Evolutionary conservation across 2,329 filamentous ascomycete genomes (phyloP).

Genomic region (Clathrospora elynae): DNA sequence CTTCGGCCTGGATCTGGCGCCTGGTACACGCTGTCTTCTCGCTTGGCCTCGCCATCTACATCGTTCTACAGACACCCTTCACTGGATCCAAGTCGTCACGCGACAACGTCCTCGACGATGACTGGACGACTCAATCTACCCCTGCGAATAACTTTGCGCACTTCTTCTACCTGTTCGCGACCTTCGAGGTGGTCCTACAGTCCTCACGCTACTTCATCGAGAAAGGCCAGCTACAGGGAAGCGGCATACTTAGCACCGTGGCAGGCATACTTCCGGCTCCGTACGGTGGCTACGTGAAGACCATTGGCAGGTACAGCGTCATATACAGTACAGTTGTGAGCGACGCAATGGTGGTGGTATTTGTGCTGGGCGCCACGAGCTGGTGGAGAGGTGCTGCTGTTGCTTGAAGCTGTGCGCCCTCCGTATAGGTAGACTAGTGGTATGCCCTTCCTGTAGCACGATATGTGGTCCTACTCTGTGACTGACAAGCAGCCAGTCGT

Average conservation of each 20-base stretch:
- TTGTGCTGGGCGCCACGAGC: slow-evolving; percentile 68
- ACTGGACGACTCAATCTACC: slow-evolving; percentile 39
- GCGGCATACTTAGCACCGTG: slow-evolving; percentile 67
- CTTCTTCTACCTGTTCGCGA: slow-evolving; percentile 82
- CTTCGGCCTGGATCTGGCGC: slow-evolving; percentile 66
- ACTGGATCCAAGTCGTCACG: slow-evolving; percentile 68
- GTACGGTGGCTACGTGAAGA: slow-evolving; percentile 64
- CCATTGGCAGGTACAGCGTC: slow-evolving; percentile 68
- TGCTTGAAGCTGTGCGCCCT: slow-evolving; percentile 22
- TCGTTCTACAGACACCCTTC: slow-evolving; percentile 70
- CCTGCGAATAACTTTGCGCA: slow-evolving; percentile 54
- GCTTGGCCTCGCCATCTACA: slow-evolving; percentile 71
- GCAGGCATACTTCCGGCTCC: slow-evolving; percentile 69
- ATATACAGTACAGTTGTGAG: slow-evolving; percentile 73
- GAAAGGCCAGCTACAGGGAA: slow-evolving; percentile 61
- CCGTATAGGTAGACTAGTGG: slow-evolving; percentile 2
- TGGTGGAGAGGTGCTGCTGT: slow-evolving; percentile 54
- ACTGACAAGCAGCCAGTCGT: not conserved
- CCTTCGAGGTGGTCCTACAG: slow-evolving; percentile 73
- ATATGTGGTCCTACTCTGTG: slow-evolving; percentile 5
- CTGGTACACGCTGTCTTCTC: slow-evolving; percentile 75
- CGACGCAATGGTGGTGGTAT: slow-evolving; percentile 77
- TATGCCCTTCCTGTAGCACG: slow-evolving; percentile 5
- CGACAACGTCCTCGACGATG: slow-evolving; percentile 30
- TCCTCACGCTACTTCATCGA: slow-evolving; percentile 74